phyloP scores from a whole-genome alignment of 2,329 filamentous ascomycete genomes.

The Helotiales sp. region DNA sequence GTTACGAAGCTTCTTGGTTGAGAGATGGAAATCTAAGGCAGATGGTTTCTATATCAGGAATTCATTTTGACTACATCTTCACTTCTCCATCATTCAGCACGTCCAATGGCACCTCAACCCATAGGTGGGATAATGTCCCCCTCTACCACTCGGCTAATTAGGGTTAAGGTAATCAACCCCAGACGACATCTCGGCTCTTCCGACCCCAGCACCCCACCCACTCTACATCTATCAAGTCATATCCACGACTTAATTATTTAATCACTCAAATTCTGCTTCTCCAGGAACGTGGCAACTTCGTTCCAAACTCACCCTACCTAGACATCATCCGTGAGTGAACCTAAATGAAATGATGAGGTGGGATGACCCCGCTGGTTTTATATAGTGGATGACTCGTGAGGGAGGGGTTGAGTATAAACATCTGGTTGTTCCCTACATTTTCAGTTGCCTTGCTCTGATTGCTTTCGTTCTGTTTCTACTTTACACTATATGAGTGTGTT shows the following conservation, averaged over 20 bases:
- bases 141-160: not conserved
- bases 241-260: not conserved
- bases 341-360: not conserved
- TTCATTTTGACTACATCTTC: not conserved
- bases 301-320: not conserved
- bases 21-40: not conserved
- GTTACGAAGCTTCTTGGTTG: slow-evolving; percentile 60
- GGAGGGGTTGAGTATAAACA: not conserved
- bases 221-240: not conserved
- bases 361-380: not conserved
- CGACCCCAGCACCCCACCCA: not conserved
- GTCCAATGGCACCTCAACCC: not conserved
- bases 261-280: not conserved
- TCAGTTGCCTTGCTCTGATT: not conserved
- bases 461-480: not conserved
- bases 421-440: not conserved
- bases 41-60: not conserved
- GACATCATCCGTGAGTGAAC: not conserved
- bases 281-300: not conserved
- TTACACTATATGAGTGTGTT: not conserved
- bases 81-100: not conserved
- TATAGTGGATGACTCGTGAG: not conserved
- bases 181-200: not conserved
- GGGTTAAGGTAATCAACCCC: not conserved
- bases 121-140: not conserved